Conservation (phyloP, 345 rosid species). For the Kandelia obovata region DNA sequence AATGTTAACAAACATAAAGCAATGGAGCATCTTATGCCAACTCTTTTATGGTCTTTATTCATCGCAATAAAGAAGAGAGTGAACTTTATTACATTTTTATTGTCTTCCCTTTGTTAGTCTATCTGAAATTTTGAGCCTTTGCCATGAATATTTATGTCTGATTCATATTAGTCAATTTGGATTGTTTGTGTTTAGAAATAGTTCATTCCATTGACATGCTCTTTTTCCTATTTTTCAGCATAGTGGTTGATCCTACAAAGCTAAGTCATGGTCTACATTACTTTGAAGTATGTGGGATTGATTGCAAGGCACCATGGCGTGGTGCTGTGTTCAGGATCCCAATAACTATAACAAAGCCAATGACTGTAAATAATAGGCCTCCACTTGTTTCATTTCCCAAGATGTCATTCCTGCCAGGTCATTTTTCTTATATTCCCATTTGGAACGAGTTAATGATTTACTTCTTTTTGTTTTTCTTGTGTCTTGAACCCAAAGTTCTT, state of each 20-base stretch:
- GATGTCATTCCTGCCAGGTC: conserved; percentile 91
- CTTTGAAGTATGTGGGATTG: conserved; percentile 86
- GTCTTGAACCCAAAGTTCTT: no score
- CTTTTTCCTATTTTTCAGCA: conserved; percentile 45
- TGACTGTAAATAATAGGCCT: conserved; percentile 51
- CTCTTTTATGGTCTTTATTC: neutral
- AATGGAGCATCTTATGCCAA: neutral
- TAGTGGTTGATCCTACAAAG: conserved; percentile 87
- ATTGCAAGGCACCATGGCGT: conserved; percentile 90
- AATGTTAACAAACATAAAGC: neutral
- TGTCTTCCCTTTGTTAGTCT: neutral
- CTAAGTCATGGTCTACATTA: conserved; percentile 80
- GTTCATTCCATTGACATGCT: neutral
- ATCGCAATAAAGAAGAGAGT: no score
- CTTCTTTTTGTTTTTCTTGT: neutral
- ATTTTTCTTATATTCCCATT: neutral
- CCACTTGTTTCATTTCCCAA: conserved; percentile 61
- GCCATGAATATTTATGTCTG: neutral
- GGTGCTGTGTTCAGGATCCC: conserved; percentile 92
- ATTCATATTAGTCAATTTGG: neutral
- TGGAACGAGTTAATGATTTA: neutral
- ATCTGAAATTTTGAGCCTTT: neutral
- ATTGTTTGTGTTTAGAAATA: neutral
- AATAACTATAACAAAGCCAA: conserved; percentile 79
- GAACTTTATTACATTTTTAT: neutral